These are phyloP conservation scores for Verticillium isaacii DNA, from an alignment of 2,329 filamentous ascomycete species.

Conservation along the genomic window DNA sequence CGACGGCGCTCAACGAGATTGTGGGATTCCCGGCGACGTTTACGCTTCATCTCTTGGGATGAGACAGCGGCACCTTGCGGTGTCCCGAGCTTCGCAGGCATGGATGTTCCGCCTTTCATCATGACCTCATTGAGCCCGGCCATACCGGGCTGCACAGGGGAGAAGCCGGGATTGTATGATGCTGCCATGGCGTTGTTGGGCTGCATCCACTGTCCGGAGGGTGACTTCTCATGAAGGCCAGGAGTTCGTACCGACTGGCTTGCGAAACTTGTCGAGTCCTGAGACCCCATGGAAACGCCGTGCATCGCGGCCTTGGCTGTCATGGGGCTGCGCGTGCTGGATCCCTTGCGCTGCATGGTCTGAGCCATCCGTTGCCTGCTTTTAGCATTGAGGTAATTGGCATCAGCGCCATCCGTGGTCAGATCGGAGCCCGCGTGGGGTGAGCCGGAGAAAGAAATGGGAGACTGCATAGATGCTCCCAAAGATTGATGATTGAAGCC, in stretches of 20 bases:
- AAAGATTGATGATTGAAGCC: slow-evolving; percentile 57
- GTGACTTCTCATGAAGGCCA: slow-evolving; percentile 70
- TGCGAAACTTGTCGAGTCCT: slow-evolving; percentile 67
- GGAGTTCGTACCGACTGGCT: slow-evolving; percentile 73
- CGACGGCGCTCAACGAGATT: slow-evolving; percentile 93
- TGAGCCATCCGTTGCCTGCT: slow-evolving; percentile 55
- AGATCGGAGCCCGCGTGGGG: slow-evolving; percentile 45
- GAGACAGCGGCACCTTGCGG: slow-evolving; percentile 50
- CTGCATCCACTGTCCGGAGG: slow-evolving; percentile 86
- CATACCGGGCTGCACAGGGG: slow-evolving; percentile 65
- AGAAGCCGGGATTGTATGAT: slow-evolving; percentile 85
- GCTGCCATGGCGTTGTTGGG: slow-evolving; percentile 80
- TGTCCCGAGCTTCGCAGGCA: slow-evolving; percentile 79
- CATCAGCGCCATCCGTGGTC: slow-evolving; percentile 42
- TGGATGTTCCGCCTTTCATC: slow-evolving; percentile 79
- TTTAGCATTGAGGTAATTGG: slow-evolving; percentile 54
- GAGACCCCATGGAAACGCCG: slow-evolving; percentile 61
- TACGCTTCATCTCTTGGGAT: slow-evolving; percentile 89
- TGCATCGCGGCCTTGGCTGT: slow-evolving; percentile 81
- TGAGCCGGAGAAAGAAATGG: slow-evolving; percentile 44
- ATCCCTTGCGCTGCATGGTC: slow-evolving; percentile 66
- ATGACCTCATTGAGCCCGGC: slow-evolving; percentile 85
- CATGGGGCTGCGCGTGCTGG: slow-evolving; percentile 72
- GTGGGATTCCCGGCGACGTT: slow-evolving; percentile 87
- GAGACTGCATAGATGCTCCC: slow-evolving; percentile 48